phyloP scores from a whole-genome alignment of 176 grass and related monocot species.

The Secale cereale region DNA sequence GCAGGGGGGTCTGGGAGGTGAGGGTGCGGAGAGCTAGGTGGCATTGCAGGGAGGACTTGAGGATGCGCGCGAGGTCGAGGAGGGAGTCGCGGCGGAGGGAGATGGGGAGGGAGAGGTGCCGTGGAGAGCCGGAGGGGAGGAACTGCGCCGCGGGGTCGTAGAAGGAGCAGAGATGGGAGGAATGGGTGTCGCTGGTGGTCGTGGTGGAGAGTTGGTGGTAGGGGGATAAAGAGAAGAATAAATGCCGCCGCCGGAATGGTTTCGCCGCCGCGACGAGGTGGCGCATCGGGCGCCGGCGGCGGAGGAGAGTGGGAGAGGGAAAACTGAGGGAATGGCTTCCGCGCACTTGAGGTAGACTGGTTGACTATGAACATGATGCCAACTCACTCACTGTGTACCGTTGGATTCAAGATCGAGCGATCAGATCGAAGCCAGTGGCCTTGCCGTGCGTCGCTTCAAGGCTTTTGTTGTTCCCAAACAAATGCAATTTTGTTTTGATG shows the following conservation, averaged over 20 bases:
- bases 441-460: background rate
- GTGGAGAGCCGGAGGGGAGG: slow-evolving; percentile 28
- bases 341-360: background rate
- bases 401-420: background rate
- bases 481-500: background rate
- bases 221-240: background rate
- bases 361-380: slow-evolving; percentile 5
- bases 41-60: slow-evolving; percentile 52
- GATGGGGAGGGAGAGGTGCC: slow-evolving; percentile 41
- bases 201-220: slow-evolving; percentile 29
- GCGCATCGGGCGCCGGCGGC: slow-evolving; percentile 29
- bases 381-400: background rate
- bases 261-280: slow-evolving; percentile 38
- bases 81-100: slow-evolving; percentile 55
- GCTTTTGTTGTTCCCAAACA: background rate
- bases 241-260: background rate
- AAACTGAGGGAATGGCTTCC: background rate
- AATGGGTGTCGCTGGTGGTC: background rate
- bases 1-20: slow-evolving; percentile 6
- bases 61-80: slow-evolving; percentile 35
- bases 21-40: slow-evolving; percentile 41
- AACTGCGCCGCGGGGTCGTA: slow-evolving; percentile 49
- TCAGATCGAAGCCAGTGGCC: background rate
- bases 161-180: slow-evolving; percentile 7
- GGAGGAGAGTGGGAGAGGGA: background rate